Evolutionary conservation across 306 rosid genomes (phyloP), one percentile per base, ranked within the genome.

Genomic region (Cyamopsis tetragonoloba): DNA sequence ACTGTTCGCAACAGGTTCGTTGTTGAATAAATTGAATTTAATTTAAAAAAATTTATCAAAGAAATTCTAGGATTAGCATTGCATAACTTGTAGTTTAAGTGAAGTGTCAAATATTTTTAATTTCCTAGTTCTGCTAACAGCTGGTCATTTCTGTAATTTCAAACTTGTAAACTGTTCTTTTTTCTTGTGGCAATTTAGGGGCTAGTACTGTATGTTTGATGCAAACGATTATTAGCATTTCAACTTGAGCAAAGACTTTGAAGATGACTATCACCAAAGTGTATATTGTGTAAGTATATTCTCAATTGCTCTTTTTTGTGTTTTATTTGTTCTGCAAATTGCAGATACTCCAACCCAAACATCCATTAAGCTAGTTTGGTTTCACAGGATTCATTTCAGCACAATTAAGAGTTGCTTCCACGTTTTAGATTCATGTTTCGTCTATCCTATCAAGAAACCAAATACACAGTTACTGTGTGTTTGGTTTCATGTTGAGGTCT

Each of bases 191-290:
- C 44, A 19, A 66, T 73, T 24, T 53, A 80, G 78, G 61, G 64
- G 49, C 14, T 6, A 9, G 49, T 35, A 42, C 24, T 23, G 37
- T 20, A 39, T 58, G 48, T 61, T 31, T 14, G 64, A 59, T 3
- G 69, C 39, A 42, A 17, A 51, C 71, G 38, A n/a, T 57, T 60
- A 59, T 76, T 13, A 42, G 73, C 17, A 46, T 22, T 70, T 71
- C 69, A 53, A 46, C 66, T 76, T 66, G 61, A 67, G 55, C 46
- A 41, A 10, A 48, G 70, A 66, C 62, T 43, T 34, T 48, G 11
- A 70, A 44, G 76, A 87, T 89, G 96, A 76, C 86, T 17, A 79
- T 79, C 50, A 87, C 96, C 62, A 92, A 89, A 80, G 73, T 89
- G 69, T 89, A 80, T 66, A 37, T 92, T 48, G 89, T 92, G 98